phyloP scores from a whole-genome alignment of 108 stramenopile species.

The Cyclotella sp. region DNA sequence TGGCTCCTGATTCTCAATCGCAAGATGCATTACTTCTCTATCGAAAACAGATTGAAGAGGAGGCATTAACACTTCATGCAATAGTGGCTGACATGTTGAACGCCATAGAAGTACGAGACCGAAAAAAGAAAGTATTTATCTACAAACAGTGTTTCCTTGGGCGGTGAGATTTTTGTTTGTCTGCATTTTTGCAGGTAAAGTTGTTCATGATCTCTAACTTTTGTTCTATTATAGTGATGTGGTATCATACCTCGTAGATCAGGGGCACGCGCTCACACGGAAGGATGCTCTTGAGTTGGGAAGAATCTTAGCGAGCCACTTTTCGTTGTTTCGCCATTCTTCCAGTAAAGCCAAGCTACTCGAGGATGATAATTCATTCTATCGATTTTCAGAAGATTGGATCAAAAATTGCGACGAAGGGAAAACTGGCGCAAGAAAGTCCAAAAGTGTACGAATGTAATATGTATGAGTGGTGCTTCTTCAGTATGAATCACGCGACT shows the following conservation, averaged over 20 bases:
- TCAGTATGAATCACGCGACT: not conserved
- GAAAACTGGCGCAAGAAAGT: not conserved
- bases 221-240: constrained; percentile 20
- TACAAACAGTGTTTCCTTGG: constrained; percentile 34
- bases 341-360: constrained; percentile 46
- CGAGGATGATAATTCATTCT: constrained; percentile 61
- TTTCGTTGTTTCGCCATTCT: constrained; percentile 61
- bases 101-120: constrained; percentile 14
- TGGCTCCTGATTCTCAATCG: not conserved
- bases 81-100: constrained; percentile 16
- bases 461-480: not conserved
- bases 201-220: not conserved
- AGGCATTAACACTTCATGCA: constrained; percentile 47
- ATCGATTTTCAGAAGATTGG: constrained; percentile 46
- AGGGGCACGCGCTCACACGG: constrained; percentile 45
- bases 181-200: not conserved
- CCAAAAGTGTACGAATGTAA: not conserved
- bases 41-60: constrained; percentile 58
- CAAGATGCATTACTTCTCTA: constrained; percentile 42
- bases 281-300: constrained; percentile 70
- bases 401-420: not conserved
- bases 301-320: constrained; percentile 39
- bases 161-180: not conserved
- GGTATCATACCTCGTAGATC: constrained; percentile 59
- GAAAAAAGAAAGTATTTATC: constrained; percentile 19